Conservation (phyloP, 2,329 filamentous ascomycete genomes). For the Fusarium dlaminii region DNA sequence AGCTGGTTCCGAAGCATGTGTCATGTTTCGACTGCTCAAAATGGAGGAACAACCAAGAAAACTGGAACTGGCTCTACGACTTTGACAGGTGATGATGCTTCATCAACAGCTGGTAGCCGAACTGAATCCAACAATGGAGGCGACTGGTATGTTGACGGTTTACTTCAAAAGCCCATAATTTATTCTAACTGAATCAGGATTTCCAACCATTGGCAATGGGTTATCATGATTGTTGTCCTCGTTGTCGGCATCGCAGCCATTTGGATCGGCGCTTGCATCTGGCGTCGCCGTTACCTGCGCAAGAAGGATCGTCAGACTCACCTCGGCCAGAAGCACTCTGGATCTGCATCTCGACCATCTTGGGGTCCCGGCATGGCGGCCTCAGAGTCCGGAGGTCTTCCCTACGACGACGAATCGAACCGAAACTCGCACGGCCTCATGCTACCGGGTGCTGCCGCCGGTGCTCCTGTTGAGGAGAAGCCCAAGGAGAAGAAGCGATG, state of each 20-base stretch:
- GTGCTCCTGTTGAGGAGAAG: slow-evolving; percentile 29
- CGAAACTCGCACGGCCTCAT: slow-evolving; percentile 40
- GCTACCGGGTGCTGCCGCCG: slow-evolving; percentile 29
- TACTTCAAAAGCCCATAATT: background rate
- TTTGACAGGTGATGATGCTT: slow-evolving; percentile 14
- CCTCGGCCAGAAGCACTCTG: slow-evolving; percentile 51
- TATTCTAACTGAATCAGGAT: slow-evolving; percentile 60
- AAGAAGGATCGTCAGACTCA: slow-evolving; percentile 67
- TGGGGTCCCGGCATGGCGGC: slow-evolving; percentile 48
- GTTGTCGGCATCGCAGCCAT: slow-evolving; percentile 73
- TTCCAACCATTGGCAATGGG: slow-evolving; percentile 78
- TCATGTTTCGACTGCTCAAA: slow-evolving; percentile 48
- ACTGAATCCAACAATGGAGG: slow-evolving; percentile 41
- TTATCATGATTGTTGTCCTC: slow-evolving; percentile 81
- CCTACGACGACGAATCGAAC: slow-evolving; percentile 43
- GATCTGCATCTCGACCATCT: slow-evolving; percentile 48
- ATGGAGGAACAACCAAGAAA: slow-evolving; percentile 17
- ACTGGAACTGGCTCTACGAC: slow-evolving; percentile 22
- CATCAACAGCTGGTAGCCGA: slow-evolving; percentile 11
- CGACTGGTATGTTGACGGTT: slow-evolving; percentile 55
- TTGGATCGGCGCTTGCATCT: slow-evolving; percentile 73
- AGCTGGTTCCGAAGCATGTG: slow-evolving; percentile 78
- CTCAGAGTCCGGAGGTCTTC: slow-evolving; percentile 38
- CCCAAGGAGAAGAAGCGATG: slow-evolving; percentile 60
- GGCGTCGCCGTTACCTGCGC: slow-evolving; percentile 78